These are phyloP conservation scores for Athelia sp. DNA, from an alignment of 1,284 basidiomycete genomes.

Conservation along the genomic window DNA sequence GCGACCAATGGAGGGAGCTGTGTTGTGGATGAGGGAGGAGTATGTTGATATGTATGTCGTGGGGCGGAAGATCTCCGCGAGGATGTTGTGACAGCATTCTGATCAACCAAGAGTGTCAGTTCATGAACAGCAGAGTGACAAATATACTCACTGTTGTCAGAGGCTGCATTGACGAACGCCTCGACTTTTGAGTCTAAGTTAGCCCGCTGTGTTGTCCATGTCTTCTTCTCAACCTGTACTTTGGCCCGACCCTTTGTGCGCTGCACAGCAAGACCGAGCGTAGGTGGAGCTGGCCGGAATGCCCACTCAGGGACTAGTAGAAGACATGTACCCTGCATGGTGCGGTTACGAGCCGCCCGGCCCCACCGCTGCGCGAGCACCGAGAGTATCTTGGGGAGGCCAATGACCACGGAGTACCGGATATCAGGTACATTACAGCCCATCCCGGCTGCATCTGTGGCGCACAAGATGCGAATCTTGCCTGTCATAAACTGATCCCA, in stretches of 20 bases:
- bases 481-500: slow-evolving; percentile 13
- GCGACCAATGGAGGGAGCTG: neutral
- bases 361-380: slow-evolving; percentile 17
- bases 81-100: slow-evolving; percentile 5
- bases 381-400: slow-evolving; percentile 8
- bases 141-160: slow-evolving; percentile 1
- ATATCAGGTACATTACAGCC: slow-evolving; percentile 17
- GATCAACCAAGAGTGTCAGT: neutral
- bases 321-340: slow-evolving; percentile 9
- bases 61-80: slow-evolving; percentile 5
- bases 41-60: neutral
- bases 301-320: slow-evolving; percentile 15
- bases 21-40: neutral
- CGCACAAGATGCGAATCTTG: slow-evolving; percentile 12
- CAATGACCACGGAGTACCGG: slow-evolving; percentile 11
- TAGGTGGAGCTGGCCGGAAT: slow-evolving; percentile 6
- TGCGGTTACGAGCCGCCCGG: slow-evolving; percentile 8
- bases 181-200: slow-evolving; percentile 10
- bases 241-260: slow-evolving; percentile 3
- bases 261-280: slow-evolving; percentile 3
- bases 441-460: slow-evolving; percentile 18
- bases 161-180: slow-evolving; percentile 10
- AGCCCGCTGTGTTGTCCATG: slow-evolving; percentile 3
- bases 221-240: slow-evolving; percentile 5
- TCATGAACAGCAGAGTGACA: neutral